Evolutionary conservation across 139 green algal species (phyloP), one percentile per base, ranked within the genome.

Genomic region (Parachlorella kessleri): DNA sequence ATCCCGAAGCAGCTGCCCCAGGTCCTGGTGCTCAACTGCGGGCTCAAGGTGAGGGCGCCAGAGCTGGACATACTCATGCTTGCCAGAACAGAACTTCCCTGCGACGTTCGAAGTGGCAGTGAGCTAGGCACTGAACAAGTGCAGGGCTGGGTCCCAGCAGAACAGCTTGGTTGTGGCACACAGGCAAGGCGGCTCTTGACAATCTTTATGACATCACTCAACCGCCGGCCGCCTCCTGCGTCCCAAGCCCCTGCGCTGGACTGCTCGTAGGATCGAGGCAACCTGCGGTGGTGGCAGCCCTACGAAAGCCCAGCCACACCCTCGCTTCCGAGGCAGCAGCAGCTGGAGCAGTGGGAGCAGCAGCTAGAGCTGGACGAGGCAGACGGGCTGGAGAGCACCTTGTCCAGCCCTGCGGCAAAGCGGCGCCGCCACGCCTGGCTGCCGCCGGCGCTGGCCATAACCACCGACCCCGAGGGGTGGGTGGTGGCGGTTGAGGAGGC

Each of bases 21-120:
- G 73, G 86, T 95, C 65, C 80, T 98, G 81, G 84, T 87, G 0
- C 37, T 96, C 40, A 93, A 93, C 76, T 92, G 85, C 73, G 85
- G 88, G 0, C 41, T 93, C 40, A 53, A 77, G 41, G 78, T 37
- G 26, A 59, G 78, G n/a, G n/a, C n/a, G n/a, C n/a, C n/a, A n/a
- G n/a, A n/a, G n/a, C n/a, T n/a, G n/a, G n/a, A n/a, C n/a, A n/a
- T n/a, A n/a, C n/a, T n/a, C n/a, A n/a, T n/a, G n/a, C n/a, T n/a
- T n/a, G n/a, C n/a, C n/a, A n/a, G n/a, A n/a, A n/a, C n/a, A n/a
- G n/a, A n/a, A n/a, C n/a, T n/a, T n/a, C n/a, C n/a, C n/a, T n/a
- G n/a, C n/a, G n/a, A n/a, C n/a, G n/a, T n/a, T n/a, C n/a, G n/a
- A n/a, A n/a, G n/a, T n/a, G n/a, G n/a, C n/a, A n/a, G n/a, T n/a